Evolutionary conservation across 768 basidiomycete species (phyloP).

Genomic region (Cyclocybe aegerita): DNA sequence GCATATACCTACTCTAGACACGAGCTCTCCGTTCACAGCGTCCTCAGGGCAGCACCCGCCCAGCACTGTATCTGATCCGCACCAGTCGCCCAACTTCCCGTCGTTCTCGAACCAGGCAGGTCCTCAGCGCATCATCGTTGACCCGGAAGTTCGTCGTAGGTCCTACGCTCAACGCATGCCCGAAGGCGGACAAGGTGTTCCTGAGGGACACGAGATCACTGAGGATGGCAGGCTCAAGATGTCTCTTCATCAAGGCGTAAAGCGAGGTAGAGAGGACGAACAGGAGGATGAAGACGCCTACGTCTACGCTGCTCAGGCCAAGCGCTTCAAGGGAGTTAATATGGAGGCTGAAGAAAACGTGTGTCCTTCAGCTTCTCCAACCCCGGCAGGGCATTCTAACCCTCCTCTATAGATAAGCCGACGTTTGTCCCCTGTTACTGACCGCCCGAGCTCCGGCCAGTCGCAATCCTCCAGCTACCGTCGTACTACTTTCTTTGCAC

Average conservation of each 20-base stretch:
- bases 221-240: constrained; percentile 14
- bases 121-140: constrained; percentile 8
- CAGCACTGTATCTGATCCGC: constrained; percentile 2
- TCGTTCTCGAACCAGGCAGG: neutral
- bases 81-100: constrained; percentile 8
- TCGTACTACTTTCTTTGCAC: neutral
- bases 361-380: neutral
- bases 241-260: constrained; percentile 5
- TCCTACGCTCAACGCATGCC: neutral
- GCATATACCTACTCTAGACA: constrained; percentile 25
- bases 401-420: neutral
- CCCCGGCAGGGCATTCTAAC: too few species aligned
- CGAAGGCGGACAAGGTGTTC: neutral
- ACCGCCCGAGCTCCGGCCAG: constrained; percentile 16
- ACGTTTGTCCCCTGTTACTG: constrained; percentile 2
- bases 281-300: constrained; percentile 13
- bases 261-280: constrained; percentile 12
- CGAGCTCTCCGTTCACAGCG: neutral
- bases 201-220: constrained; percentile 11
- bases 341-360: neutral
- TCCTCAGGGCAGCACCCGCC: neutral
- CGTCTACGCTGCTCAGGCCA: constrained; percentile 8
- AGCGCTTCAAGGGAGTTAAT: constrained; percentile 15
- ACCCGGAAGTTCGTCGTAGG: neutral
- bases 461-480: constrained; percentile 7